Evolutionary conservation across 176 grass and related monocot species (phyloP), one percentile per base, ranked within the genome.

Genomic region (Avena eriantha): DNA sequence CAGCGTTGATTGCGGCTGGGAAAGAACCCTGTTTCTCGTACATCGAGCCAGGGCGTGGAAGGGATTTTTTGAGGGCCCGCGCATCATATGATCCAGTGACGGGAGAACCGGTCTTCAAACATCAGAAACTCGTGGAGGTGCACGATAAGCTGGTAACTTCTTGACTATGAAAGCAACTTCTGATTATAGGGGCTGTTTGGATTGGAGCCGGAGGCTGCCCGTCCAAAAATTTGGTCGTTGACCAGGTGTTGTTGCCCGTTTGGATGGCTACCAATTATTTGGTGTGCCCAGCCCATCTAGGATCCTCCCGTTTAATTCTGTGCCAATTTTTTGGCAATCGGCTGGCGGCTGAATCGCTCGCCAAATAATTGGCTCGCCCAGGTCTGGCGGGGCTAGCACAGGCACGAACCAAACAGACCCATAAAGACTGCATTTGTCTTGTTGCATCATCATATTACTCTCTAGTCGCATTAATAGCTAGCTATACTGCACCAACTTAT

Each of bases 21-120:
- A 69, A 69, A 69, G 16, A 69, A 69, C 65, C 65, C 16, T 33
- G 33, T 69, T 69, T 69, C 65, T 69, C 65, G 6, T 17, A 34
- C 65, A 69, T 69, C 15, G 65, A 69, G 65, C 31, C 33, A 69
- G 65, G 65, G 31, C 33, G 65, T 1, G 65, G 33, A 69, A 69
- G 33, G 65, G 65, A 69, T 36, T 69, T 36, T 69, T 14, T 69
- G 15, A 69, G 65, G 65, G 65, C 65, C 24, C 33, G 33, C 0
- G 33, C 65, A 69, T 69, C 65, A 36, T 35, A 9, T 36, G 29
- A 36, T 33, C 65, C 65, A 35, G 65, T 69, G 65, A 69, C 65
- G 16, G 31, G 65, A 15, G 65, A 69, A 69, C 65, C 31, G 0
- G 65, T 69, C 31, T 69, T 69, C 65, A 69, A 69, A 69, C 33